These are phyloP conservation scores for Anthracocystis walkeri DNA, from an alignment of 1,284 basidiomycete species.

Conservation along the genomic window DNA sequence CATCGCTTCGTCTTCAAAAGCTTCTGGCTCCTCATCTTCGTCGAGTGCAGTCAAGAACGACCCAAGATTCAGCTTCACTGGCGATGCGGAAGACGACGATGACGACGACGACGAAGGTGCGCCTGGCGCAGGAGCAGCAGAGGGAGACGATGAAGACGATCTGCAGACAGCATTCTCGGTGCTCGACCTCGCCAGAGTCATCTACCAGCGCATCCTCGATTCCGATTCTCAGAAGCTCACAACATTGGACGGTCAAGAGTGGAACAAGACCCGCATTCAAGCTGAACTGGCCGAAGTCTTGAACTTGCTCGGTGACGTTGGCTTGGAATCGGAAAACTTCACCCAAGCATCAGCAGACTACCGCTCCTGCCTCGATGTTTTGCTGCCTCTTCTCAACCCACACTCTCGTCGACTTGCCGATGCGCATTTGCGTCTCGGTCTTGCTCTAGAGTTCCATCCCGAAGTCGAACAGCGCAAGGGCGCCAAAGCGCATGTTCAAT, in stretches of 20 bases:
- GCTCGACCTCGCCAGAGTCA: slow-evolving; percentile 63
- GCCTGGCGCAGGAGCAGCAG: slow-evolving; percentile 27
- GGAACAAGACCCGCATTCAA: slow-evolving; percentile 47
- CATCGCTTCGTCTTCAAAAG: slow-evolving; percentile 22
- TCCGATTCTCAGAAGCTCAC: slow-evolving; percentile 28
- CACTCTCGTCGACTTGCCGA: slow-evolving; percentile 66
- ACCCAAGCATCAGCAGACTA: slow-evolving; percentile 66
- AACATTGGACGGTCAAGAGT: slow-evolving; percentile 54
- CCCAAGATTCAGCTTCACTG: slow-evolving; percentile 60
- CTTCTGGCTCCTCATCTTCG: slow-evolving; percentile 22
- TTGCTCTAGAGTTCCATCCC: slow-evolving; percentile 68
- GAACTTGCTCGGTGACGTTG: slow-evolving; percentile 67
- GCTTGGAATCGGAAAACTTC: slow-evolving; percentile 68
- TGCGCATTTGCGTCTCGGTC: slow-evolving; percentile 64
- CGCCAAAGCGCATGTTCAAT: slow-evolving; percentile 56
- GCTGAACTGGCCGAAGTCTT: slow-evolving; percentile 65
- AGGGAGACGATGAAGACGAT: slow-evolving; percentile 63
- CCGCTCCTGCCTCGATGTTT: slow-evolving; percentile 45
- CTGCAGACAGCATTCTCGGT: slow-evolving; percentile 63
- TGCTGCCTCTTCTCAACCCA: slow-evolving; percentile 55
- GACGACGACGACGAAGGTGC: slow-evolving; percentile 57
- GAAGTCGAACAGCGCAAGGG: slow-evolving; percentile 44
- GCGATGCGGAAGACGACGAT: slow-evolving; percentile 59
- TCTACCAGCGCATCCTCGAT: slow-evolving; percentile 58
- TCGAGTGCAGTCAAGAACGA: slow-evolving; percentile 37